phyloP scores from a whole-genome alignment of 257 asterid genomes.

The Nyctanthes arbortristis region DNA sequence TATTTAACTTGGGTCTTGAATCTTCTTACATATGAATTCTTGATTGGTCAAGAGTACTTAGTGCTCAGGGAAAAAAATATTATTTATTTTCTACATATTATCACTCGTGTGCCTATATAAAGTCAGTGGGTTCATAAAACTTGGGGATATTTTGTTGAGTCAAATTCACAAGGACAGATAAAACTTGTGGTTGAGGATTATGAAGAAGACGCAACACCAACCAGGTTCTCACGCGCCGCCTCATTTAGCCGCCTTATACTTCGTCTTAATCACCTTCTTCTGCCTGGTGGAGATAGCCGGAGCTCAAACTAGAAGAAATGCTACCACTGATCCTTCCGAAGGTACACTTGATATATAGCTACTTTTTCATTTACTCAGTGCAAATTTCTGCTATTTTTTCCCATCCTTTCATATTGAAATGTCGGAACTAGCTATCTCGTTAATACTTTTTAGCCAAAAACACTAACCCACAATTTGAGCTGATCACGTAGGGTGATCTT shows the following conservation, averaged over 20 bases:
- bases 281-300: background rate
- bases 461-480: too few relatives aligned
- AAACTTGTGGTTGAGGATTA: background rate
- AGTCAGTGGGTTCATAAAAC: too few relatives aligned
- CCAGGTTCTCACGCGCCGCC: background rate
- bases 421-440: background rate
- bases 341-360: background rate
- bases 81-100: too few relatives aligned
- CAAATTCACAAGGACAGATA: background rate
- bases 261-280: background rate
- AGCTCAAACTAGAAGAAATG: slow-evolving; percentile 26
- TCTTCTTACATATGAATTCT: too few relatives aligned
- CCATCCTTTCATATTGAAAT: background rate
- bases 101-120: too few relatives aligned
- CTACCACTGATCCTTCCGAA: slow-evolving; percentile 30
- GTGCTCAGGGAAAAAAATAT: too few relatives aligned
- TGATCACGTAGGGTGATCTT: too few relatives aligned
- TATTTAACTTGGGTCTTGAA: too few relatives aligned
- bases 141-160: too few relatives aligned
- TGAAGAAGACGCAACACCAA: background rate
- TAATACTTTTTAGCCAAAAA: background rate
- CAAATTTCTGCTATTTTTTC: background rate
- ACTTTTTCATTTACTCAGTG: background rate
- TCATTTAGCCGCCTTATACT: background rate
- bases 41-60: too few relatives aligned